A percentile compares a stretch with the other conserved stretches of the same genome.
phyloP scores from a whole-genome alignment of 2,329 filamentous ascomycete species.

The Cercospora janseana region DNA sequence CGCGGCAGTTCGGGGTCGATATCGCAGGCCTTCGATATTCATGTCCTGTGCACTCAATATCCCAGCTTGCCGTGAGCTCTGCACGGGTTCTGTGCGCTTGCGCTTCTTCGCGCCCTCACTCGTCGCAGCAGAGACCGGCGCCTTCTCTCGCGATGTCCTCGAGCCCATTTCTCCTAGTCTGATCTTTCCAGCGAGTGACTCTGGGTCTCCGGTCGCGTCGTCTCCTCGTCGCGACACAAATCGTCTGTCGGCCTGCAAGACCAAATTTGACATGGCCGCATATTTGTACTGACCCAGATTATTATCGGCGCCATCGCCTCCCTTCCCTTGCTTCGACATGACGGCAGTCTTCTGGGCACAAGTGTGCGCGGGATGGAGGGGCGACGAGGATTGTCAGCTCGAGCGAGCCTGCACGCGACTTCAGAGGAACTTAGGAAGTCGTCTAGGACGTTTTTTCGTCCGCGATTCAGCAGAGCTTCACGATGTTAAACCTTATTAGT shows the following conservation, averaged over 20 bases:
- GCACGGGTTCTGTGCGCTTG: conserved; percentile 70
- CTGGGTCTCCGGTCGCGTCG: conserved; percentile 93
- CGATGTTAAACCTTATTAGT: too few relatives aligned
- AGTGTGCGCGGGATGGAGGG: conserved; percentile 1
- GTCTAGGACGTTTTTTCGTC: not conserved
- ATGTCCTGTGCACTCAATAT: conserved; percentile 82
- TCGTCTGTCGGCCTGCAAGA: conserved; percentile 97
- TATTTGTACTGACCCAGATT: conserved; percentile 42
- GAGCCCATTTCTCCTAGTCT: conserved; percentile 94
- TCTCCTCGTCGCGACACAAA: conserved; percentile 91
- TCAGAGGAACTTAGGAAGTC: not conserved
- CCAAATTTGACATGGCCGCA: conserved; percentile 86
- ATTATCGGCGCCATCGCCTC: conserved; percentile 33
- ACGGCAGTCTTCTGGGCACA: conserved; percentile 4
- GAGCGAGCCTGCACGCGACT: conserved; percentile 11
- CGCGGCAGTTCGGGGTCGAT: conserved; percentile 84
- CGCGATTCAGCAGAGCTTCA: too few relatives aligned
- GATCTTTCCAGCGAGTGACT: conserved; percentile 91
- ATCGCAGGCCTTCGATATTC: conserved; percentile 85
- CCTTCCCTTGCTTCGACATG: conserved; percentile 34
- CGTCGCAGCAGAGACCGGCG: conserved; percentile 61
- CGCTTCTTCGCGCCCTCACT: conserved; percentile 74
- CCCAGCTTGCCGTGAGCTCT: conserved; percentile 65
- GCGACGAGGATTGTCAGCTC: conserved; percentile 1
- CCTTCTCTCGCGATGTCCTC: conserved; percentile 73